Evolutionary conservation across 192 early-diverging fungal species (phyloP).

Genomic region (Coemansia sp.): DNA sequence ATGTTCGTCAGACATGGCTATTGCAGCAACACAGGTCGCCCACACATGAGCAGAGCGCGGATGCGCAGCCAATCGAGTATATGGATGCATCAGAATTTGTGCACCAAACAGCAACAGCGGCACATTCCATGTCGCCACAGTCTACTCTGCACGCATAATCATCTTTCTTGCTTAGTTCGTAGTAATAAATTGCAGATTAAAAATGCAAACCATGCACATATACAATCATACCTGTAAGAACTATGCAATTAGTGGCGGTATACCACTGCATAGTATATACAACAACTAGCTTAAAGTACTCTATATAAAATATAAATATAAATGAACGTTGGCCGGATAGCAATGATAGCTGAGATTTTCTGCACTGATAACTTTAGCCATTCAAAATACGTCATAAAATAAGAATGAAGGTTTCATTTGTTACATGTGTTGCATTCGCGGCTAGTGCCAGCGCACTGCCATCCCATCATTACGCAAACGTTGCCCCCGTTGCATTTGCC

Average conservation of each 20-base stretch:
- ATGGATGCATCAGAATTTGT: neutral
- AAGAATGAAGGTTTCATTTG: constrained; percentile 28
- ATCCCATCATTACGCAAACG: constrained; percentile 16
- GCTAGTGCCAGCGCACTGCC: constrained; percentile 29
- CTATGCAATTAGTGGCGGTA: neutral
- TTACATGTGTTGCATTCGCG: constrained; percentile 17
- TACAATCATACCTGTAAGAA: neutral
- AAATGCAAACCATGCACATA: neutral
- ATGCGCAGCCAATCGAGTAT: constrained; percentile 5
- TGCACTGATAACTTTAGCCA: neutral
- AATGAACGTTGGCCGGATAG: neutral
- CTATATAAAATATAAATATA: neutral
- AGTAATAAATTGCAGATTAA: neutral
- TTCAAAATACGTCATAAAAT: neutral
- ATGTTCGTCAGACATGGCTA: constrained; percentile 5
- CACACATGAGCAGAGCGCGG: neutral
- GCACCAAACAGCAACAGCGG: neutral
- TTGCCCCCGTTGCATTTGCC: constrained; percentile 23
- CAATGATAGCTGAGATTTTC: neutral
- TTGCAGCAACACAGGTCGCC: neutral
- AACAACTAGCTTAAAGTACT: neutral
- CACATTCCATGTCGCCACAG: neutral
- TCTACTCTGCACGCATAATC: neutral
- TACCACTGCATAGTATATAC: neutral
- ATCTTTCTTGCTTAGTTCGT: too few species aligned